These are phyloP conservation scores for Vachellia pachyceras DNA, from an alignment of 306 rosid genomes.

Conservation along the genomic window DNA sequence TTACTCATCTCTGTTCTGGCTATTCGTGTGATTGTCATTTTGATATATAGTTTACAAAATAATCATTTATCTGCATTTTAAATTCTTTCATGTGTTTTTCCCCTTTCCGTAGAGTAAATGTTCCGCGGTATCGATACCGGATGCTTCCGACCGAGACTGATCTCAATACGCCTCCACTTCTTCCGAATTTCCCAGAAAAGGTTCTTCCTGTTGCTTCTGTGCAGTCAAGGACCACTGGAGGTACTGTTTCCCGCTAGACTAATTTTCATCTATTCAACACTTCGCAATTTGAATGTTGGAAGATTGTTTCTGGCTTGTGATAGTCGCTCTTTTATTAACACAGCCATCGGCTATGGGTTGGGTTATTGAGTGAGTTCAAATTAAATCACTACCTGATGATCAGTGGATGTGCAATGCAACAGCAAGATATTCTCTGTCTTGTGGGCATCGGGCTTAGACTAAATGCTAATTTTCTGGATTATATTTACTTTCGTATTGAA, in stretches of 20 bases:
- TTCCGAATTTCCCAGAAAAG: conserved; percentile 59
- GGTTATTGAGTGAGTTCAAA: background rate
- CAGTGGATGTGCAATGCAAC: background rate
- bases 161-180: conserved; percentile 79
- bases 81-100: no score
- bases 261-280: conserved; percentile 7
- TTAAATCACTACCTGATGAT: background rate
- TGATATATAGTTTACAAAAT: background rate
- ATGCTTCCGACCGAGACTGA: conserved; percentile 94
- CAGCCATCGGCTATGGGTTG: background rate
- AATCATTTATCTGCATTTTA: background rate
- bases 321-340: background rate
- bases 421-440: background rate
- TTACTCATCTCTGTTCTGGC: background rate
- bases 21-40: background rate
- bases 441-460: background rate
- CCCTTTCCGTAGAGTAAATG: conserved; percentile 58
- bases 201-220: conserved; percentile 68
- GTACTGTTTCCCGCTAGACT: conserved; percentile 36
- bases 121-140: conserved; percentile 91
- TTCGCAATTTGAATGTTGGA: background rate
- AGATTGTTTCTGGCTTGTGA: background rate
- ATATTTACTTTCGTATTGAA: background rate
- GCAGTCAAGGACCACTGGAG: conserved; percentile 63
- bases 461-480: background rate